phyloP scores from a whole-genome alignment of 768 basidiomycete genomes.

The Pisolithus microcarpus region DNA sequence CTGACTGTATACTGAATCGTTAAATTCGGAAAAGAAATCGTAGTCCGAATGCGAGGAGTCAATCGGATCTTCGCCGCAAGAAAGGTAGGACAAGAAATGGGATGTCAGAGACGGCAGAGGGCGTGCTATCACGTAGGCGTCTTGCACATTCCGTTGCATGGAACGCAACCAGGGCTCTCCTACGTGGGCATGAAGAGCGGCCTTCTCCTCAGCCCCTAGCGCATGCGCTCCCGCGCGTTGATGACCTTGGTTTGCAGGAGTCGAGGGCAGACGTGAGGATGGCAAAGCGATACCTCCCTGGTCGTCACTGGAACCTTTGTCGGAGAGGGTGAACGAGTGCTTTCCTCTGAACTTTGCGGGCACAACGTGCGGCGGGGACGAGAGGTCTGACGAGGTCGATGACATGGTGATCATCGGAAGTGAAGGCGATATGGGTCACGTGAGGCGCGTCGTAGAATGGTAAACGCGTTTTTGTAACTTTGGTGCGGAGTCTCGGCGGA shows the following conservation, averaged over 20 bases:
- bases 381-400: slow-evolving; percentile 4
- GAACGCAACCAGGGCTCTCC: slow-evolving; percentile 3
- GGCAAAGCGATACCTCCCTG: not conserved
- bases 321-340: slow-evolving; percentile 9
- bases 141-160: not conserved
- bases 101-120: slow-evolving; percentile 16
- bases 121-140: not conserved
- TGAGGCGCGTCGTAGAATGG: slow-evolving; percentile 10
- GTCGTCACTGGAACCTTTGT: not conserved
- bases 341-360: slow-evolving; percentile 20
- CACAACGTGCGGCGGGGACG: slow-evolving; percentile 8
- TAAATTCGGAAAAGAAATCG: slow-evolving; percentile 6
- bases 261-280: not conserved
- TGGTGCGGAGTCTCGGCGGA: slow-evolving; percentile 16
- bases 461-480: slow-evolving; percentile 25
- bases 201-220: not conserved
- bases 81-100: slow-evolving; percentile 8
- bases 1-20: slow-evolving; percentile 11
- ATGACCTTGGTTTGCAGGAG: too few relatives aligned
- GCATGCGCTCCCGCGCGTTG: not conserved
- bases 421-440: slow-evolving; percentile 27
- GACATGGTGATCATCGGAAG: slow-evolving; percentile 21
- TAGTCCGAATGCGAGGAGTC: not conserved
- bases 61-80: not conserved
- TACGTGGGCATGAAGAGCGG: not conserved